These are phyloP conservation scores for Colletotrichum sidae DNA, from an alignment of 2,329 filamentous ascomycete genomes.

Conservation along the genomic window DNA sequence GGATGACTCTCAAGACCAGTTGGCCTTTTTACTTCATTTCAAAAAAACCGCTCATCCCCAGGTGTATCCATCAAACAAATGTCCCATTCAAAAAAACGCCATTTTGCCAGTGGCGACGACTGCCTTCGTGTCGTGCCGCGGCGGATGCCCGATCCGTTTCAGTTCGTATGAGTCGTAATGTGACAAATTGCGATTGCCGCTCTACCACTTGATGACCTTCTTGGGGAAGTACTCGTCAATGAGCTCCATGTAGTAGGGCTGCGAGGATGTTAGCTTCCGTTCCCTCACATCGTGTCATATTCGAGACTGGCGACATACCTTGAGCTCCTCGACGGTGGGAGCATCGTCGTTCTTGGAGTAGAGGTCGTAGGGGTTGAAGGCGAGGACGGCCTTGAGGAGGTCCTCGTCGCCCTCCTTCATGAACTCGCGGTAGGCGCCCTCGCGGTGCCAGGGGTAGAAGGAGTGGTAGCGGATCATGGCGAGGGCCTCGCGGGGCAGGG, in stretches of 20 bases:
- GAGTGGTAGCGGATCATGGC: conserved; percentile 95
- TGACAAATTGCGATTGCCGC: background rate
- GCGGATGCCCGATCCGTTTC: conserved; percentile 17
- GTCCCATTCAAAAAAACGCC: conserved; percentile 17
- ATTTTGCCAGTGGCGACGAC: conserved; percentile 8
- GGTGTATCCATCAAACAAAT: conserved; percentile 19
- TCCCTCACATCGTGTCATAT: background rate
- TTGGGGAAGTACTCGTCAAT: conserved; percentile 58
- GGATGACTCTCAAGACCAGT: background rate
- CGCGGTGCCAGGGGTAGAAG: conserved; percentile 92
- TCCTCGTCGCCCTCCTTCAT: conserved; percentile 85
- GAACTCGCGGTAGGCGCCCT: conserved; percentile 82
- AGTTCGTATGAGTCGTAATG: conserved; percentile 28
- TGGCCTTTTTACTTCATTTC: conserved; percentile 14
- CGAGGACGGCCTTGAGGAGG: conserved; percentile 84
- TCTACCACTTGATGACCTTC: conserved; percentile 52
- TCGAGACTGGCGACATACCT: conserved; percentile 47
- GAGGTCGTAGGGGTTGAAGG: conserved; percentile 91
- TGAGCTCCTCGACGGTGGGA: conserved; percentile 80
- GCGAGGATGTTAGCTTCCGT: background rate
- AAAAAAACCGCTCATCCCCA: conserved; percentile 20
- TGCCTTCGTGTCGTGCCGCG: conserved; percentile 6
- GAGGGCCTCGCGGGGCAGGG: conserved; percentile 81
- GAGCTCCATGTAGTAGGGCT: conserved; percentile 56
- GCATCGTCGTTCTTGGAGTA: conserved; percentile 92